A percentile compares a stretch with the other conserved stretches of the same genome.
These are phyloP conservation scores for Candida maris DNA, from an alignment of 805 yeast species.

Conservation along the genomic window DNA sequence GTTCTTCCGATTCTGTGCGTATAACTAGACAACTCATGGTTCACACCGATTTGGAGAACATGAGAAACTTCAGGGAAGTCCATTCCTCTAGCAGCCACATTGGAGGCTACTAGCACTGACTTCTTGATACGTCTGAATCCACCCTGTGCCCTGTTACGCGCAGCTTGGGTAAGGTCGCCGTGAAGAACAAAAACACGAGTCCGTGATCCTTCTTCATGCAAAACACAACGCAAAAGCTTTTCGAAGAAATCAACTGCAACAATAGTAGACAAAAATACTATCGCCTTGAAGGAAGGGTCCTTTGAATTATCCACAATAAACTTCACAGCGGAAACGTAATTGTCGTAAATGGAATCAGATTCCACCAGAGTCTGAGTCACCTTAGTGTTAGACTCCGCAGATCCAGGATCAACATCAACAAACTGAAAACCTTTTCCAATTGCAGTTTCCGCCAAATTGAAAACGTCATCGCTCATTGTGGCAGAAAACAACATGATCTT, in stretches of 20 bases:
- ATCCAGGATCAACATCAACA: constrained; percentile 77
- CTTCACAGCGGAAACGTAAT: constrained; percentile 54
- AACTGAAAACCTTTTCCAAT: constrained; percentile 52
- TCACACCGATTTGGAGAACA: constrained; percentile 81
- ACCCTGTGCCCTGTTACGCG: constrained; percentile 41
- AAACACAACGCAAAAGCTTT: constrained; percentile 32
- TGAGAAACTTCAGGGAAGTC: constrained; percentile 87
- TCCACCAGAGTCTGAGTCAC: constrained; percentile 64
- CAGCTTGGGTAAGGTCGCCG: constrained; percentile 69
- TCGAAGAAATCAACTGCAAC: constrained; percentile 59
- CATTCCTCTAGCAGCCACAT: constrained; percentile 96
- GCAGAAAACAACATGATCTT: constrained; percentile 84
- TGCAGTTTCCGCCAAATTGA: constrained; percentile 56
- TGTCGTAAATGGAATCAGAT: constrained; percentile 53
- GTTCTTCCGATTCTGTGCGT: constrained; percentile 95
- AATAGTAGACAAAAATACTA: constrained; percentile 79
- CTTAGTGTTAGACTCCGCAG: constrained; percentile 62
- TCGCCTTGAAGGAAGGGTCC: constrained; percentile 60
- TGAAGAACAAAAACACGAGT: constrained; percentile 41
- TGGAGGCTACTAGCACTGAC: constrained; percentile 77
- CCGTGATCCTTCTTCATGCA: constrained; percentile 16
- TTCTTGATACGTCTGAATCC: constrained; percentile 32
- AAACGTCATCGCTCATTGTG: constrained; percentile 70
- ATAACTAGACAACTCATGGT: constrained; percentile 71
- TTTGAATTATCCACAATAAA: constrained; percentile 39